A percentile compares a stretch with the other conserved stretches of the same genome.
These are phyloP conservation scores for Draba incana DNA, from an alignment of 345 rosid species.

Conservation along the genomic window DNA sequence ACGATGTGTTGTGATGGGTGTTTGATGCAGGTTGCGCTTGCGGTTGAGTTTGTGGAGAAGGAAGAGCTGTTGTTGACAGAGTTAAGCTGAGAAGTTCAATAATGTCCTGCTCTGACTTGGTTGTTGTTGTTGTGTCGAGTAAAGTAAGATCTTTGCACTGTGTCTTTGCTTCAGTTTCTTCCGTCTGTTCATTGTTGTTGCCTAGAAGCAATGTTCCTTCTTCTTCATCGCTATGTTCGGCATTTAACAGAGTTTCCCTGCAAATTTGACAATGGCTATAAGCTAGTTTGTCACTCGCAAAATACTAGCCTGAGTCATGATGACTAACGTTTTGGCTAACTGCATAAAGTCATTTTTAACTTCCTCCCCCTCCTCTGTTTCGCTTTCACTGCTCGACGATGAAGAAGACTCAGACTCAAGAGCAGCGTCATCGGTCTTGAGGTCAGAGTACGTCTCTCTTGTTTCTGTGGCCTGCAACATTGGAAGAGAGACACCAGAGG, in stretches of 20 bases:
- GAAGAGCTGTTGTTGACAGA: slow-evolving; percentile 57
- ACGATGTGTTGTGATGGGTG: slow-evolving; percentile 38
- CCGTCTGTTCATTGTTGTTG: neutral
- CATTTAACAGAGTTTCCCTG: slow-evolving; percentile 42
- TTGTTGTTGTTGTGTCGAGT: slow-evolving; percentile 57
- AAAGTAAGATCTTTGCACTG: slow-evolving; percentile 55
- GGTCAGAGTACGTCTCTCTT: slow-evolving; percentile 41
- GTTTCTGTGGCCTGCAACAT: slow-evolving; percentile 49
- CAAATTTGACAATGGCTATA: slow-evolving; percentile 29
- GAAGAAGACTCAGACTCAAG: slow-evolving; percentile 44
- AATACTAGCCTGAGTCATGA: neutral
- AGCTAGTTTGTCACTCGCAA: neutral
- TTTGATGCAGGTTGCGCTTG: slow-evolving; percentile 7
- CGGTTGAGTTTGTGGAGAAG: slow-evolving; percentile 38
- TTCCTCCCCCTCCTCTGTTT: slow-evolving; percentile 67
- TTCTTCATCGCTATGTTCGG: slow-evolving; percentile 31
- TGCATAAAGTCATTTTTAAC: slow-evolving; percentile 82
- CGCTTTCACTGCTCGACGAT: slow-evolving; percentile 45
- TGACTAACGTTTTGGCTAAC: slow-evolving; percentile 76
- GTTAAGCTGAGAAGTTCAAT: slow-evolving; percentile 84
- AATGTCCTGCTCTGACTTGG: slow-evolving; percentile 79
- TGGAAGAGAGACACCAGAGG: slow-evolving; percentile 63
- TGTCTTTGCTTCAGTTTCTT: slow-evolving; percentile 30
- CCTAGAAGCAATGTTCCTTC: slow-evolving; percentile 40
- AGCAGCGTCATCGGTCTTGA: slow-evolving; percentile 37